Evolutionary conservation across 495 filamentous ascomycete species (phyloP).

Genomic region (Cenococcum geophilum): DNA sequence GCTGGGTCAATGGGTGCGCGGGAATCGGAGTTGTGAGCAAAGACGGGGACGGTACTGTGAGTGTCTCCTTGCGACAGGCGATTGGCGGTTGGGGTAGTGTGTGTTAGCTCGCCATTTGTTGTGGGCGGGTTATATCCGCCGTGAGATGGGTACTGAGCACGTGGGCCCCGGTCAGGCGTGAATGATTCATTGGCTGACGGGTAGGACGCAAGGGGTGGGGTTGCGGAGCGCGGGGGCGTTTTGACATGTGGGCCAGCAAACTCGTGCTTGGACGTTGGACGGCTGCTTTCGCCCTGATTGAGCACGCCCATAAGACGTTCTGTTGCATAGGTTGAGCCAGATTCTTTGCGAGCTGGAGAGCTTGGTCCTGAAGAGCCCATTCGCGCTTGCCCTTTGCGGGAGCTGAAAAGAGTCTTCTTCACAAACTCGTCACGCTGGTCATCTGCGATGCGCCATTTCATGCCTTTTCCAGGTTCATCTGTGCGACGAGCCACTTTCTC

Average conservation of each 20-base stretch:
- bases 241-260: conserved; percentile 38
- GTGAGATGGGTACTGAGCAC: conserved; percentile 39
- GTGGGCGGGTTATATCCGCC: conserved; percentile 43
- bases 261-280: conserved; percentile 16
- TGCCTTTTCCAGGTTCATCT: conserved; percentile 95
- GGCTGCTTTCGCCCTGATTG: conserved; percentile 6
- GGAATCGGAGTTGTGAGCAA: conserved; percentile 2
- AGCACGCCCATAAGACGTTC: conserved; percentile 26
- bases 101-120: conserved; percentile 33
- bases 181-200: conserved; percentile 46
- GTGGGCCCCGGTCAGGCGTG: conserved; percentile 52
- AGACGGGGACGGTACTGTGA: neutral
- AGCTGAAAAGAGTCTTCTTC: conserved; percentile 45
- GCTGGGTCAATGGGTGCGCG: neutral
- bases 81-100: conserved; percentile 28
- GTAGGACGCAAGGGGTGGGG: conserved; percentile 43
- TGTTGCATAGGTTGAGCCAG: conserved; percentile 15
- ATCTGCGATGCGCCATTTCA: conserved; percentile 91
- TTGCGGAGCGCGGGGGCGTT: conserved; percentile 41
- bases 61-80: conserved; percentile 19
- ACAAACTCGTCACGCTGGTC: conserved; percentile 72
- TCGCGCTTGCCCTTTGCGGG: conserved; percentile 28
- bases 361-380: conserved; percentile 28
- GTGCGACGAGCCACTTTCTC: conserved; percentile 84
- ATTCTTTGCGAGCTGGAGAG: conserved; percentile 24